Base-by-base conservation (phyloP, 345 rosid genomes). In the Carallia pectinifolia region DNA sequence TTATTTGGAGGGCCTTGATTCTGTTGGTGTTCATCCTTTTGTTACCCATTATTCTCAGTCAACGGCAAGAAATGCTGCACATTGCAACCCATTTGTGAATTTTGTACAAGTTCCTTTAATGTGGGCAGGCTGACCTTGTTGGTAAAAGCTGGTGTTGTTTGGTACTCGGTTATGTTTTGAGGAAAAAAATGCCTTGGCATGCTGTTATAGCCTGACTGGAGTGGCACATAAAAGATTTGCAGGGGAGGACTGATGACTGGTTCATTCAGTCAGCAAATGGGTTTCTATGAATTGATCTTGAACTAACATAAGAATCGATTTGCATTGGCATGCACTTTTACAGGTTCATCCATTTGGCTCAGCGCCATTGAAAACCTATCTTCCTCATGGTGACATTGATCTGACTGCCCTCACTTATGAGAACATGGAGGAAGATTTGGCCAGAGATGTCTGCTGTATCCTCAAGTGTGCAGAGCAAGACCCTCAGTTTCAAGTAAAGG, bases 341-440 rank as follows among this genome's bases (percentile, higher is more conserved):
- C 68, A 67, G 79, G 79, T 77, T 31, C 58, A 72, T 59, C 62
- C 81, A 56, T 58, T 72, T 64, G 77, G 81, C 53, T 77, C 81
- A 17, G 77, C 72, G 30, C 81, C 81, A 53, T 39, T 77, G 63
- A 77, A 64, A 65, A 77, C 81, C 58, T 77, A 77, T 69, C 74
- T 77, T 58, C 81, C 81, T 47, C 77, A 77, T 72, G 81, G 81
- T 50, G 81, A 77, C 53, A 77, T 77, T 53, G 81, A 77, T 73
- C 73, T 72, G 38, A 77, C 73, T 34, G 48, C 33, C 37, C 62
- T 72, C 61, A 59, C 61, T 53, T 63, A 68, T 17, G 69, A 39
- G 47, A 64, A 34, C 56, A 58, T 34, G 71, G 81, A 72, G 71
- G 77, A 77, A 52, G 77, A 72, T 38, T 64, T 77, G 70, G 81